phyloP scores from a whole-genome alignment of 306 rosid species.

The Senna tora region DNA sequence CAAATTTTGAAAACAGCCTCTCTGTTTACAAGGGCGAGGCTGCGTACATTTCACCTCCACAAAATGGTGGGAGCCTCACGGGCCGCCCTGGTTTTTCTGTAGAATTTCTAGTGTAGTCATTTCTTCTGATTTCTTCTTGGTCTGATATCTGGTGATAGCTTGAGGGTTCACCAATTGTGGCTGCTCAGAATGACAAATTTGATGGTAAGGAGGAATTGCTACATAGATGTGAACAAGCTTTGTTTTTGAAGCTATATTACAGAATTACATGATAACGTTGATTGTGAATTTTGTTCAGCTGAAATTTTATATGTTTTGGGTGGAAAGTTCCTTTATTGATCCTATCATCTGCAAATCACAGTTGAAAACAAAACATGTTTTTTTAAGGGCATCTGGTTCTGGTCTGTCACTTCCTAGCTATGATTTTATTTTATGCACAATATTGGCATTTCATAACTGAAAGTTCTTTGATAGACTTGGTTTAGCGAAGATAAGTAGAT shows the following conservation, averaged over 20 bases:
- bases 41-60: too few relatives aligned
- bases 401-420: background rate
- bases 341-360: constrained; percentile 11
- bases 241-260: background rate
- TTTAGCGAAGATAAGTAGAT: background rate
- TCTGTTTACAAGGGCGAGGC: too few relatives aligned
- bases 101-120: background rate
- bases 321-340: background rate
- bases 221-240: background rate
- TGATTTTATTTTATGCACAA: background rate
- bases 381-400: background rate
- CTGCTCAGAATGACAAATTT: constrained; percentile 89
- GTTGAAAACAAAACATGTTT: background rate
- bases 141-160: constrained; percentile 53
- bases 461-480: background rate
- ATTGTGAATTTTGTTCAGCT: background rate
- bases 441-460: background rate
- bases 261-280: background rate
- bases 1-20: too few relatives aligned
- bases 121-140: constrained; percentile 37
- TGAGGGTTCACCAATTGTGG: constrained; percentile 85
- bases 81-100: background rate
- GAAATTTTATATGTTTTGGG: background rate
- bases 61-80: too few relatives aligned
- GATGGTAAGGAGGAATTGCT: constrained; percentile 58